A percentile compares a stretch with the other conserved stretches of the same genome.
Conservation (phyloP, 257 asterid species). For the Prunella vulgaris region DNA sequence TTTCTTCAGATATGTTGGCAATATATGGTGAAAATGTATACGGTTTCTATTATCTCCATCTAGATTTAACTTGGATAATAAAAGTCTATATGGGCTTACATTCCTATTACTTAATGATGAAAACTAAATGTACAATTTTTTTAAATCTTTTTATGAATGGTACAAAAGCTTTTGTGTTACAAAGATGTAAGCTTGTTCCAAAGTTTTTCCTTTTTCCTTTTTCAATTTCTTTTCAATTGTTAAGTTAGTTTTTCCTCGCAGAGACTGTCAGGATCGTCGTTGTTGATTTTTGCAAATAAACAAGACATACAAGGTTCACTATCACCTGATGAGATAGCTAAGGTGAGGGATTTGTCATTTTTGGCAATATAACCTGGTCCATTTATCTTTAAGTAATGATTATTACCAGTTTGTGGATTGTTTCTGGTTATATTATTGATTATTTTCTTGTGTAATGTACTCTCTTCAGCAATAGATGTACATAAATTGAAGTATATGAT, state of each 20-base stretch:
- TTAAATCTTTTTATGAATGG: neutral
- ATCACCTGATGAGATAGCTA: conserved; percentile 80
- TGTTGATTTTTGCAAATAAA: conserved; percentile 90
- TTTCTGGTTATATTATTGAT: conserved; percentile 1
- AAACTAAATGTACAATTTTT: neutral
- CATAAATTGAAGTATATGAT: neutral
- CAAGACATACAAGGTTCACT: conserved; percentile 94
- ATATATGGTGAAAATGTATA: neutral
- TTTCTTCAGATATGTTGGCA: neutral
- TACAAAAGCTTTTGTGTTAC: neutral
- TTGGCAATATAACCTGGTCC: neutral
- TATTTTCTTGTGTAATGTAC: neutral
- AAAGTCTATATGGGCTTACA: neutral
- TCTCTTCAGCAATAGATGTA: neutral
- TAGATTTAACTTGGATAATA: neutral
- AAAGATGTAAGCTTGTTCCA: neutral
- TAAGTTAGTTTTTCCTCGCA: conserved; percentile 25
- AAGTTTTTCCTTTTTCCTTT: neutral
- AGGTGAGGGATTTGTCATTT: conserved; percentile 44
- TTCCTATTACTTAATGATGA: neutral
- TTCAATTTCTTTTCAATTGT: neutral
- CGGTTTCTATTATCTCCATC: neutral
- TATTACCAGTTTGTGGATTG: neutral
- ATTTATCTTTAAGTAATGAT: neutral
- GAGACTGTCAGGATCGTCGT: conserved; percentile 92